Conservation (phyloP, 1,139 yeast genomes). For the Hemisphaericaspora xylofermentans region DNA sequence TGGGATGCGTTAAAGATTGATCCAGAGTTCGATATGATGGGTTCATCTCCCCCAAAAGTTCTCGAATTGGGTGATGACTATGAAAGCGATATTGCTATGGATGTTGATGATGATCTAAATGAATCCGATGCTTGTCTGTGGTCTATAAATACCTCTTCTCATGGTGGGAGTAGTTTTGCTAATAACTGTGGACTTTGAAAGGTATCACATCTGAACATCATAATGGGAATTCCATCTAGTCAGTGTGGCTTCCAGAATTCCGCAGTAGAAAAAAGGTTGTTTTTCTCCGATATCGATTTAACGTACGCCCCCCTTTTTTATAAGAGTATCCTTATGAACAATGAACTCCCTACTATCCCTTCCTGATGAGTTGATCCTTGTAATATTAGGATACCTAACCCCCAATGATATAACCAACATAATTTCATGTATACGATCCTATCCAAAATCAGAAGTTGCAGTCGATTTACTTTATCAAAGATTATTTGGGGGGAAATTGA, state of each 20-base stretch:
- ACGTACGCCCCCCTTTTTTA: no score
- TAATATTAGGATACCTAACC: slow-evolving; percentile 22
- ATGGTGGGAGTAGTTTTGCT: no score
- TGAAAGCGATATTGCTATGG: slow-evolving; percentile 14
- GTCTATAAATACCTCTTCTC: no score
- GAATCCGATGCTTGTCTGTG: neutral
- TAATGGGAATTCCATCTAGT: no score
- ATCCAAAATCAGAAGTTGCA: slow-evolving; percentile 6
- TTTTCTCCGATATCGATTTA: no score
- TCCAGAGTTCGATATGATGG: slow-evolving; percentile 31
- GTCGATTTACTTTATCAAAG: slow-evolving; percentile 19
- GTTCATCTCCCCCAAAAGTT: slow-evolving; percentile 8
- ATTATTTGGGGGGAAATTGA: slow-evolving; percentile 22
- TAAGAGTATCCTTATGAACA: no score
- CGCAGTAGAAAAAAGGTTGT: neutral
- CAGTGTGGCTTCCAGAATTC: no score
- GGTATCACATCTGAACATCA: no score
- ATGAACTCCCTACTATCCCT: slow-evolving; percentile 7
- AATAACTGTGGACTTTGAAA: no score
- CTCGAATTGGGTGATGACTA: slow-evolving; percentile 23
- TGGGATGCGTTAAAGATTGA: slow-evolving; percentile 36
- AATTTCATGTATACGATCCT: slow-evolving; percentile 12
- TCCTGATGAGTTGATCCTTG: slow-evolving; percentile 23
- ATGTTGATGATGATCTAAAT: neutral
- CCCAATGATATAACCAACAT: slow-evolving; percentile 23